A percentile compares a stretch with the other conserved stretches of the same genome.
phyloP scores from a whole-genome alignment of 306 rosid genomes.

The Comarum palustre region DNA sequence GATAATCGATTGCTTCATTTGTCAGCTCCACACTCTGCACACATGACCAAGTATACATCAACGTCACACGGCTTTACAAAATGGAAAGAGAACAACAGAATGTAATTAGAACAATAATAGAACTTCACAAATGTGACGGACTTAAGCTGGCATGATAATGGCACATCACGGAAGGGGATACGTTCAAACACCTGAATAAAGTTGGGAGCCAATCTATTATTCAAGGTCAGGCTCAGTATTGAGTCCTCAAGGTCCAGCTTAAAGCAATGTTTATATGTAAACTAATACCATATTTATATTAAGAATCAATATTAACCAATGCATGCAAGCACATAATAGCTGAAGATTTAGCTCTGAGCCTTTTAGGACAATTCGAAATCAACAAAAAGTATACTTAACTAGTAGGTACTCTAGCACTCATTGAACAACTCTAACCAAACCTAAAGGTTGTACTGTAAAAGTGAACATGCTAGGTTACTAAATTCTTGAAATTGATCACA shows the following conservation, averaged over 20 bases:
- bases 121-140: neutral
- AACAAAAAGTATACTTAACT: neutral
- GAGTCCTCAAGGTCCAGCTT: neutral
- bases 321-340: neutral
- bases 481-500: constrained; percentile 9
- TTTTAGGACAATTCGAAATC: neutral
- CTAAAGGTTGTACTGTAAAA: neutral
- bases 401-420: neutral
- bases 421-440: neutral
- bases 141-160: constrained; percentile 4
- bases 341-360: neutral
- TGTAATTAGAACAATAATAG: neutral
- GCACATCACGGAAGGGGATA: neutral
- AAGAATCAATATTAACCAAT: constrained; percentile 3
- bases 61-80: neutral
- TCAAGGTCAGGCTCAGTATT: neutral
- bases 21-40: constrained; percentile 96
- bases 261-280: neutral
- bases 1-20: constrained; percentile 80
- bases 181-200: neutral
- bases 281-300: neutral
- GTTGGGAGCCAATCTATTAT: neutral
- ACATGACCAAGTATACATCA: constrained; percentile 27
- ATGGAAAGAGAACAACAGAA: neutral
- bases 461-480: neutral